Percentiles rank a stretch among this genome's conserved stretches.
phyloP scores from a whole-genome alignment of 495 filamentous ascomycete species.

The Bombardia bombarda region DNA sequence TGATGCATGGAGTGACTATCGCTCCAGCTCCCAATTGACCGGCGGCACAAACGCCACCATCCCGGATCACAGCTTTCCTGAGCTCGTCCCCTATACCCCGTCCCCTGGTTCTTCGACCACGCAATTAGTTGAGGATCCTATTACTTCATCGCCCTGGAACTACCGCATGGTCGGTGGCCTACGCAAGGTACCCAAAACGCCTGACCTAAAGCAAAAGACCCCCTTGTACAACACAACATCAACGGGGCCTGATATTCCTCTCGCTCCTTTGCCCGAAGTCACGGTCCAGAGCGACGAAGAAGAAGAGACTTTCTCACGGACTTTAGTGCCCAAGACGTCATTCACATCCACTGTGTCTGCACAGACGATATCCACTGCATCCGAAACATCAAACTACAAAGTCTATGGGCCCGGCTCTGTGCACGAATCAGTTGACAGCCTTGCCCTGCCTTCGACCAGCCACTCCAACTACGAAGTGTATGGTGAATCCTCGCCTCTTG shows the following conservation, averaged over 20 bases:
- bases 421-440: conserved; percentile 29
- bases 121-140: conserved; percentile 35
- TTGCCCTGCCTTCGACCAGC: conserved; percentile 25
- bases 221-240: conserved; percentile 17
- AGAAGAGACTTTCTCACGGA: conserved; percentile 17
- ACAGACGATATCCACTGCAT: conserved; percentile 33
- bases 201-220: conserved; percentile 39
- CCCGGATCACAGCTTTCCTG: conserved; percentile 33
- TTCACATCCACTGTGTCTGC: conserved; percentile 31
- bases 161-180: conserved; percentile 47
- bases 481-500: conserved; percentile 23
- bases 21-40: conserved; percentile 33
- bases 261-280: conserved; percentile 34
- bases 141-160: conserved; percentile 39
- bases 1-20: conserved; percentile 37
- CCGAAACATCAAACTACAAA: conserved; percentile 48
- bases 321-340: conserved; percentile 31
- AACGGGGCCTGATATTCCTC: conserved; percentile 20
- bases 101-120: conserved; percentile 25
- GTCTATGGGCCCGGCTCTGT: conserved; percentile 31
- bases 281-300: conserved; percentile 14
- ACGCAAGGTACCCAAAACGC: conserved; percentile 44
- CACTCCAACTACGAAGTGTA: conserved; percentile 33
- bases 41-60: conserved; percentile 26
- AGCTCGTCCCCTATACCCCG: conserved; percentile 16